Conservation (phyloP, 805 yeast genomes). For the Aciculoconidium aculeatum region DNA sequence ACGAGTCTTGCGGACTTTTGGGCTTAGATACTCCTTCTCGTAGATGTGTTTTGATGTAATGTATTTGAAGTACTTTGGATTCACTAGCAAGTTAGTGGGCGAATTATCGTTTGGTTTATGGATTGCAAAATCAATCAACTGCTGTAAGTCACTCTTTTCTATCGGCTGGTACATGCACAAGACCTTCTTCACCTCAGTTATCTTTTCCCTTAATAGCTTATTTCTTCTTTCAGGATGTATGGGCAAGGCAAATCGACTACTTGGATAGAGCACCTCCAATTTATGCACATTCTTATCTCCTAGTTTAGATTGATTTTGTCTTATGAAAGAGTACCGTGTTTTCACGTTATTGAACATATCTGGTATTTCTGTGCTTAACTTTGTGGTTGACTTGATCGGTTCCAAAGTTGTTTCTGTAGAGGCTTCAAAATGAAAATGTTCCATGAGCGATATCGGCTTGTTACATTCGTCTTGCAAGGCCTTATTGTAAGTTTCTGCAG, state of each 20-base stretch:
- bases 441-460: slow-evolving; percentile 10
- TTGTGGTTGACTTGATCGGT: no score
- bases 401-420: no score
- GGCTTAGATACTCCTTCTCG: slow-evolving; percentile 12
- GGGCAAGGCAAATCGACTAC: slow-evolving; percentile 27
- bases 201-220: slow-evolving; percentile 16
- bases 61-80: slow-evolving; percentile 21
- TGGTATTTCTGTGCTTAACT: no score
- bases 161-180: slow-evolving; percentile 19
- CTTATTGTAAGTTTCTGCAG: slow-evolving; percentile 12
- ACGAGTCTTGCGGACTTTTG: slow-evolving; percentile 14
- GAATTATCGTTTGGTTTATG: slow-evolving; percentile 5
- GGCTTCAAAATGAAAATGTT: slow-evolving; percentile 9
- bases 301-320: slow-evolving; percentile 12
- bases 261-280: slow-evolving; percentile 27
- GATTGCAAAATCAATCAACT: slow-evolving; percentile 14
- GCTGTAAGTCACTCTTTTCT: slow-evolving; percentile 9
- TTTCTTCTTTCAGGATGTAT: slow-evolving; percentile 23
- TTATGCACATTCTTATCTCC: slow-evolving; percentile 21
- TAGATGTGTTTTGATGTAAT: slow-evolving; percentile 19
- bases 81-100: slow-evolving; percentile 7
- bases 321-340: slow-evolving; percentile 6
- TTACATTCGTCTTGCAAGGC: slow-evolving; percentile 10
- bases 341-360: not conserved
- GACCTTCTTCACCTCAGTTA: slow-evolving; percentile 18